Base-by-base conservation (phyloP, 2,329 filamentous ascomycete species). In the Penicillium hesseltinei region DNA sequence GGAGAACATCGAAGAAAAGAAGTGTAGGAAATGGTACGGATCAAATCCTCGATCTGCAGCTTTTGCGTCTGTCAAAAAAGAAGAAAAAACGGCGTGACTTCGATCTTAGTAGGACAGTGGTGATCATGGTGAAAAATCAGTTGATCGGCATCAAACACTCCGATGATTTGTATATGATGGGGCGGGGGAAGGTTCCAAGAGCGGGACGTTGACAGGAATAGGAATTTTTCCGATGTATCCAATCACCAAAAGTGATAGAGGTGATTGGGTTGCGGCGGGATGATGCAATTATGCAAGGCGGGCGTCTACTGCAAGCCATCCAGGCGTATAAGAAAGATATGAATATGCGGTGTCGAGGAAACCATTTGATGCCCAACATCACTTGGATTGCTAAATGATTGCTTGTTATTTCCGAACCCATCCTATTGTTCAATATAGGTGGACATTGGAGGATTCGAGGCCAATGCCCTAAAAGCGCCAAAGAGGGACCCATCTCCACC, bases 261-360 rank as follows among this genome's bases (percentile, higher is more conserved):
- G 33, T 44, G 46, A 51, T 38, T 38, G 23, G 51, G 17, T 35
- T 44, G 38, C 54, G 13, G 39, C 46, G 60, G 62, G 57, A 65
- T 64, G 60, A 63, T 65, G 62, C 62, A 63, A 65, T 63, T 39
- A 51, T 61, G 63, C 60, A 65, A 61, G 56, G 56, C 49, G 54
- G 52, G 40, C 40, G 39, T 53, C 49, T 62, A 51, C 61, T 61
- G 61, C 63, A 64, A 61, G 63, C 62, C 53, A 56, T 58, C 36
- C 52, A 50, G 49, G 35, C 50, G 39, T 44, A 58, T 50, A 49
- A 42, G 52, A 55, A 51, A 55, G 47, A 39, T 51, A 35, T 57
- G 21, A 46, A 60, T 48, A 51, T 47, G 36, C 33, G 43, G 56
- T 38, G 42, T 53, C 23, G 19, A 47, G n/a, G 10, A 25, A 33